Evolutionary conservation across 2,329 filamentous ascomycete genomes (phyloP), one percentile per base, ranked within the genome.

Genomic region (Coleophoma crateriformis): DNA sequence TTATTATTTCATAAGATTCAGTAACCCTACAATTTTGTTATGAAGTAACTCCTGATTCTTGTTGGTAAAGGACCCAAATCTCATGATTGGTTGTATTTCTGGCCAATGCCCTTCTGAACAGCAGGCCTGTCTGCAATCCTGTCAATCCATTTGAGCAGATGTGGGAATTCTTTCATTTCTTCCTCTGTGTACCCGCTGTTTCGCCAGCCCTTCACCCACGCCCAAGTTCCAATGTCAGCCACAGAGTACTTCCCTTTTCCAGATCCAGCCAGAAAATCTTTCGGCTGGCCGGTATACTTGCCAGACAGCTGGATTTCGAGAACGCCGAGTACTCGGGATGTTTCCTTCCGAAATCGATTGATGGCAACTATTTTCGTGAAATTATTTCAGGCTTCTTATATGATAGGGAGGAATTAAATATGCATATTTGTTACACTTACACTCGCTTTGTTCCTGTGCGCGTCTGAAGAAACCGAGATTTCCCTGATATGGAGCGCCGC

Each of bases 181-280:
- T 78, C 69, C 48, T 72, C 58, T 3, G 66, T 70, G 54, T 75
- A 71, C 0, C 72, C 71, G 33, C 57, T 64, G 42, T 61, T 58
- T 54, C 70, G 65, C 70, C 71, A 77, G 5, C 61, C 64, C 56
- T 70, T 74, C 33, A 76, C 65, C 74, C 73, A 77, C 27, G 72
- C 67, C 73, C 73, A 78, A 2, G 73, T 71, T 51, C 73, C 73
- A 49, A 79, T 77, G 55, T 79, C 76, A 11, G 76, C 74, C 19
- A 78, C 65, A 15, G 67, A 70, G 61, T 79, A 81, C 58, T 74
- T 78, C n/a, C 77, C 77, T 54, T 73, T 72, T 2, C 74, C 75
- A 10, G 71, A 71, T 1, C 76, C 77, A 17, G 74, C 76, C 2
- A 79, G 65, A 52, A 78, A 80, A 6, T 80, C 74, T 12, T 72